A percentile compares a stretch with the other conserved stretches of the same genome.
Evolutionary conservation across 495 filamentous ascomycete species (phyloP).

Genomic region (Cudoniella acicularis): DNA sequence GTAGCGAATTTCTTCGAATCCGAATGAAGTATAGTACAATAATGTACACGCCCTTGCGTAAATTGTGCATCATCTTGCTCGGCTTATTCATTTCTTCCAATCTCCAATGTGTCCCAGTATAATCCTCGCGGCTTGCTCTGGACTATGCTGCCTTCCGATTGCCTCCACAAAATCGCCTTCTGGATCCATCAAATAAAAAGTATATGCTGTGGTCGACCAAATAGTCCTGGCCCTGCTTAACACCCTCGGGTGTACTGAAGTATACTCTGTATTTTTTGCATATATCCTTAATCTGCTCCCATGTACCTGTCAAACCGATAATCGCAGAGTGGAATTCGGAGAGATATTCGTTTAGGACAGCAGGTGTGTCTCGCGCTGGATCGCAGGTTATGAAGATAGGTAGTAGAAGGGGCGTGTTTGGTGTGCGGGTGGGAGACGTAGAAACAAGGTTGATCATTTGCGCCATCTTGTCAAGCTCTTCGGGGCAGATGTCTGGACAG

Average conservation of each 20-base stretch:
- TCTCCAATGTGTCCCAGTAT: constrained; percentile 87
- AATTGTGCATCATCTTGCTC: background rate
- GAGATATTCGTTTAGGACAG: constrained; percentile 79
- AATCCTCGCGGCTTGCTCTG: constrained; percentile 77
- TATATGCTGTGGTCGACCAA: constrained; percentile 98
- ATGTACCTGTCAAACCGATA: constrained; percentile 86
- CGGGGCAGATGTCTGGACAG: constrained; percentile 97
- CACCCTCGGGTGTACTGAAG: constrained; percentile 85
- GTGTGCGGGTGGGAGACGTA: constrained; percentile 37
- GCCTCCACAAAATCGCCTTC: constrained; percentile 98
- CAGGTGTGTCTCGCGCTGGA: constrained; percentile 82
- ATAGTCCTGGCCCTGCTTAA: constrained; percentile 92
- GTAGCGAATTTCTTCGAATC: background rate
- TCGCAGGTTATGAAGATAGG: constrained; percentile 96
- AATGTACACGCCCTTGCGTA: background rate
- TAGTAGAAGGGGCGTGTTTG: constrained; percentile 57
- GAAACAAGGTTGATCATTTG: constrained; percentile 82
- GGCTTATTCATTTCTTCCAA: constrained; percentile 35
- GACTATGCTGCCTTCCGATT: constrained; percentile 88
- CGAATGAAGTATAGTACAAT: background rate
- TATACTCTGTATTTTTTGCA: constrained; percentile 97
- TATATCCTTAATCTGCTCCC: constrained; percentile 83
- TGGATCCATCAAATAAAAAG: constrained; percentile 98
- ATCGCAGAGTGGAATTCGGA: constrained; percentile 88
- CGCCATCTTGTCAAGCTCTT: constrained; percentile 98